A percentile compares a stretch with the other conserved stretches of the same genome.
These are phyloP conservation scores for Phytophthora tubulina DNA, from an alignment of 352 stramenopile species.

Conservation along the genomic window DNA sequence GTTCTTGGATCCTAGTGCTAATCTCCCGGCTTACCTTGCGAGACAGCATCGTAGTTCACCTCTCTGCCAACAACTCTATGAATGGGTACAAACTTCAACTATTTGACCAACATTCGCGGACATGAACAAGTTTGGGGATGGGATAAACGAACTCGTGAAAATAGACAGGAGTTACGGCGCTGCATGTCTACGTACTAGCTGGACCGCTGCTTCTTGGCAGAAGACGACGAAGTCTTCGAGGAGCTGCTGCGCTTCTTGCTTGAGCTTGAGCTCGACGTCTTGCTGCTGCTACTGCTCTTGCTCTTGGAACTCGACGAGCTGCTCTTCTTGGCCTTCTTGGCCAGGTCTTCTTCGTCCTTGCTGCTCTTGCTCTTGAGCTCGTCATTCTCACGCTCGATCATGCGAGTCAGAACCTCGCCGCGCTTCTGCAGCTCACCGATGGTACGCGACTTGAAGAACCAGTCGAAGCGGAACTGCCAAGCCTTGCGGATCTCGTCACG, in stretches of 20 bases:
- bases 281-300: constrained; percentile 59
- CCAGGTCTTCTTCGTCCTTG: constrained; percentile 84
- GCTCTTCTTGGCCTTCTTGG: constrained; percentile 80
- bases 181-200: constrained; percentile 50
- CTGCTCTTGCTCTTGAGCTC: constrained; percentile 79
- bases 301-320: constrained; percentile 74
- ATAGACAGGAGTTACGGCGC: constrained; percentile 37
- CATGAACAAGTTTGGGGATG: constrained; percentile 10
- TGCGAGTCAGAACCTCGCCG: constrained; percentile 94
- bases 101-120: constrained; percentile 15
- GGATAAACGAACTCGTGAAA: constrained; percentile 32
- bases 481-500: constrained; percentile 97
- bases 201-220: constrained; percentile 75
- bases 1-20: constrained; percentile 31
- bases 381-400: constrained; percentile 96
- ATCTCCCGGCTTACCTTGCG: constrained; percentile 8
- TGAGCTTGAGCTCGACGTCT: constrained; percentile 64
- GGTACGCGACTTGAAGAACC: constrained; percentile 99
- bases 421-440: constrained; percentile 98
- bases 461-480: constrained; percentile 99
- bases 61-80: constrained; percentile 4
- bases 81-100: constrained; percentile 31
- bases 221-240: constrained; percentile 60
- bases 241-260: constrained; percentile 82
- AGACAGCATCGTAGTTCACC: constrained; percentile 12